Conservation (phyloP, 139 green algal genomes). For the Auxenochlorella protothecoides region DNA sequence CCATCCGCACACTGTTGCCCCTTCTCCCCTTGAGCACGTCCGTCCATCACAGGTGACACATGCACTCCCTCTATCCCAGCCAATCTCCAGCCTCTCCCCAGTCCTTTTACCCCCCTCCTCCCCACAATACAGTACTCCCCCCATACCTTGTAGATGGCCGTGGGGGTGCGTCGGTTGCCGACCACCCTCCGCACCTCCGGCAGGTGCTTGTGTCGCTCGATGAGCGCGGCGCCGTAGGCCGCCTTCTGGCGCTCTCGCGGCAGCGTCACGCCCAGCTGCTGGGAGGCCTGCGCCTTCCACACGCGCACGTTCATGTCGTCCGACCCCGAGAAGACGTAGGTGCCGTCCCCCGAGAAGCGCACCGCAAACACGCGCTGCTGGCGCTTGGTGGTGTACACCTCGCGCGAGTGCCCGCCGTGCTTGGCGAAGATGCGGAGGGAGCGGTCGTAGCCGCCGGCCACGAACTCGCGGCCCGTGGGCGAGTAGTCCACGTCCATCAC, state of each 20-base stretch:
- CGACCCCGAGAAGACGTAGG: slow-evolving; percentile 86
- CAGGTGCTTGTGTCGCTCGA: slow-evolving; percentile 91
- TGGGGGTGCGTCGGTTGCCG: slow-evolving; percentile 77
- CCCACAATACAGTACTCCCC: neutral
- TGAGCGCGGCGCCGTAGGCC: slow-evolving; percentile 63
- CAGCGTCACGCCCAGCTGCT: slow-evolving; percentile 79
- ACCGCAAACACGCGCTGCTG: slow-evolving; percentile 91
- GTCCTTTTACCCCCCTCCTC: neutral
- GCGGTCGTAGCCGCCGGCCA: slow-evolving; percentile 89
- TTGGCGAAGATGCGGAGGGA: slow-evolving; percentile 83
- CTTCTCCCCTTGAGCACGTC: too few species aligned
- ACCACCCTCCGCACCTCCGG: slow-evolving; percentile 86
- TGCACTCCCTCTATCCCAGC: too few species aligned
- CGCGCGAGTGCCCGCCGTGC: slow-evolving; percentile 69
- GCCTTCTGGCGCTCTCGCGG: slow-evolving; percentile 76
- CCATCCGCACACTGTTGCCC: too few species aligned
- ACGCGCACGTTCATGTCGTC: slow-evolving; percentile 59
- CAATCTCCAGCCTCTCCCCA: too few species aligned
- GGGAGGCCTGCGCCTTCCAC: slow-evolving; percentile 68
- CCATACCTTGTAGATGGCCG: slow-evolving; percentile 71
- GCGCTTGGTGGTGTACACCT: slow-evolving; percentile 91
- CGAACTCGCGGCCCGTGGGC: slow-evolving; percentile 94
- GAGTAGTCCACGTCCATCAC: slow-evolving; percentile 98
- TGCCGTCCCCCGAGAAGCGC: slow-evolving; percentile 79
- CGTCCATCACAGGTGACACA: too few species aligned